A percentile compares a stretch with the other conserved stretches of the same genome.
phyloP scores from a whole-genome alignment of 768 basidiomycete genomes.

The Inosperma sp. region DNA sequence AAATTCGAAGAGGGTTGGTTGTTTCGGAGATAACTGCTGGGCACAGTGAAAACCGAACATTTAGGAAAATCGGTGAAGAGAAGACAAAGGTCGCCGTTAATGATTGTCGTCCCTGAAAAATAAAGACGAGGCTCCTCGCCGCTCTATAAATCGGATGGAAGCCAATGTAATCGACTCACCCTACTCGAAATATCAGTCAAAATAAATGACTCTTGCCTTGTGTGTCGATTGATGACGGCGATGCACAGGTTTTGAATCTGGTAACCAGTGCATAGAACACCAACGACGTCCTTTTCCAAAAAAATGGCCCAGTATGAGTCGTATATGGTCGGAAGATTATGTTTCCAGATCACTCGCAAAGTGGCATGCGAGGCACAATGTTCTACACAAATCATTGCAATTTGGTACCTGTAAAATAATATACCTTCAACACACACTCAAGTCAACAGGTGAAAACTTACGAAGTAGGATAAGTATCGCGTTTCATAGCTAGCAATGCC shows the following conservation, averaged over 20 bases:
- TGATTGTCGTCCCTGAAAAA: conserved; percentile 20
- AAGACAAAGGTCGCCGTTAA: conserved; percentile 19
- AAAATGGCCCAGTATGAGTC: conserved; percentile 26
- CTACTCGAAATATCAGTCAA: conserved; percentile 18
- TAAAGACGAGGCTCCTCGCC: not conserved
- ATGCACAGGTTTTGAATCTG: conserved; percentile 6
- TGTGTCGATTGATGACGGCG: conserved; percentile 20
- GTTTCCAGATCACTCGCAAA: conserved; percentile 9
- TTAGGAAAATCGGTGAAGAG: conserved; percentile 14
- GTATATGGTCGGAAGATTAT: conserved; percentile 1
- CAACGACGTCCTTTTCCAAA: conserved; percentile 25
- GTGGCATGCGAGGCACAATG: conserved; percentile 7
- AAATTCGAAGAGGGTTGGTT: conserved; percentile 10
- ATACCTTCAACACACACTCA: not conserved
- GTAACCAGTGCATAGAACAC: conserved; percentile 16
- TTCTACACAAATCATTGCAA: conserved; percentile 16
- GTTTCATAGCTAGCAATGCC: conserved; percentile 12
- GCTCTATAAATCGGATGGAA: not conserved
- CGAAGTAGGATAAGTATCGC: not conserved
- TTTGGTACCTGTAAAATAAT: conserved; percentile 8
- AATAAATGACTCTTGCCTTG: conserved; percentile 16
- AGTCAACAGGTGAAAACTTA: not conserved
- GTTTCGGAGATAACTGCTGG: conserved; percentile 17
- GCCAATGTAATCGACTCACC: conserved; percentile 1
- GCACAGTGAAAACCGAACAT: conserved; percentile 18